These are phyloP conservation scores for Aspergillus nanangensis DNA, from an alignment of 495 filamentous ascomycete species.

Conservation along the genomic window DNA sequence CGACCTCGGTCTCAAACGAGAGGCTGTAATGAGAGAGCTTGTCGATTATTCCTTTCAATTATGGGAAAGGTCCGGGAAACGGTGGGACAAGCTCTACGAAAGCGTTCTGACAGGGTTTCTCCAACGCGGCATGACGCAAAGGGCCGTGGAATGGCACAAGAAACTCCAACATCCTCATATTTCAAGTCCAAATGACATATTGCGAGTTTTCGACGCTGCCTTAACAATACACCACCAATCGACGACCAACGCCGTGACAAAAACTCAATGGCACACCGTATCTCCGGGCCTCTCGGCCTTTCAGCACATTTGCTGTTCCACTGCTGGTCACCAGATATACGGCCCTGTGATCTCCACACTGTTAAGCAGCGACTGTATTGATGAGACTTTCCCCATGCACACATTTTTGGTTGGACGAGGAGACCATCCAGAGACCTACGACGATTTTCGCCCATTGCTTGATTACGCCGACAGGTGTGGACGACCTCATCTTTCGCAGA, in stretches of 20 bases:
- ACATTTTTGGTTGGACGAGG: slow-evolving; percentile 36
- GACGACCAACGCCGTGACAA: neutral
- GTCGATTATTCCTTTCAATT: slow-evolving; percentile 53
- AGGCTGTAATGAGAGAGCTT: slow-evolving; percentile 44
- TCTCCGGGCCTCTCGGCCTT: slow-evolving; percentile 30
- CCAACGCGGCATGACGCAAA: slow-evolving; percentile 21
- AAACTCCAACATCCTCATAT: slow-evolving; percentile 30
- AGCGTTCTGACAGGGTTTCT: slow-evolving; percentile 45
- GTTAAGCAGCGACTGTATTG: slow-evolving; percentile 40
- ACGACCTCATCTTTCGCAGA: slow-evolving; percentile 13
- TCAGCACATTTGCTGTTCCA: slow-evolving; percentile 44
- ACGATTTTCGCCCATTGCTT: slow-evolving; percentile 38
- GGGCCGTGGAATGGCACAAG: slow-evolving; percentile 46
- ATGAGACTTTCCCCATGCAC: slow-evolving; percentile 59
- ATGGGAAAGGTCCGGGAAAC: slow-evolving; percentile 31
- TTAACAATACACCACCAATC: slow-evolving; percentile 8
- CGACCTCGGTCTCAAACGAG: slow-evolving; percentile 40
- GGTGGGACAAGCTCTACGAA: slow-evolving; percentile 47
- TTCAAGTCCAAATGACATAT: slow-evolving; percentile 26
- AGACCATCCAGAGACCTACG: slow-evolving; percentile 45
- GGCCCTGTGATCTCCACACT: slow-evolving; percentile 55
- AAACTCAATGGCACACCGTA: slow-evolving; percentile 4
- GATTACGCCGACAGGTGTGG: slow-evolving; percentile 33
- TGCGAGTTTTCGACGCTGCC: slow-evolving; percentile 29
- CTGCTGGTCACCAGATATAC: slow-evolving; percentile 50